Evolutionary conservation across 371 early-diverging fungal species (phyloP).

Genomic region (Dentiscutata heterogama): DNA sequence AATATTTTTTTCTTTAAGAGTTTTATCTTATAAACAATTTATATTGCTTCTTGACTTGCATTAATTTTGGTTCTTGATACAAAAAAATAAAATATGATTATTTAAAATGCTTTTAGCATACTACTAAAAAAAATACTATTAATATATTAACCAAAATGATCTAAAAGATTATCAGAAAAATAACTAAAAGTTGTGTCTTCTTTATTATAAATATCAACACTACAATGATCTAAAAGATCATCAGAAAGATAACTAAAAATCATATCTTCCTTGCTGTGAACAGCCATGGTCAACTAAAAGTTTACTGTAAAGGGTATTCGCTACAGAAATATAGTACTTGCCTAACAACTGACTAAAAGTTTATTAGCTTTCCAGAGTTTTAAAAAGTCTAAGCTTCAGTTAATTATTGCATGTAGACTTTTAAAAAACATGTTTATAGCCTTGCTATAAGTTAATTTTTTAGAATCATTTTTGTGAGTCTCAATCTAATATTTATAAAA

Average conservation of each 20-base stretch:
- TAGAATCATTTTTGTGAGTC: background rate
- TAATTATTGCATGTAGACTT: conserved; percentile 7
- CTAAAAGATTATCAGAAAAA: conserved; percentile 34
- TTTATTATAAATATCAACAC: background rate
- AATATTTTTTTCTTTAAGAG: conserved; percentile 22
- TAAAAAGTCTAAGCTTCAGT: background rate
- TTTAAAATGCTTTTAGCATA: background rate
- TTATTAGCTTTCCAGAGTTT: background rate
- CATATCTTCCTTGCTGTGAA: conserved; percentile 27
- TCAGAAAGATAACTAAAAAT: conserved; percentile 16
- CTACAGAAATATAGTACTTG: background rate
- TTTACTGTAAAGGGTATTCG: background rate
- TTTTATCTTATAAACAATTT: background rate
- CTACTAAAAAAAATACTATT: conserved; percentile 4
- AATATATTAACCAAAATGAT: conserved; percentile 10
- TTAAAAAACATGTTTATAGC: conserved; percentile 17
- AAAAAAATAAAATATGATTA: conserved; percentile 16
- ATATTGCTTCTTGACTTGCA: conserved; percentile 4
- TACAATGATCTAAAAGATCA: conserved; percentile 26
- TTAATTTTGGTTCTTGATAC: background rate
- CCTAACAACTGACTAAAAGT: background rate
- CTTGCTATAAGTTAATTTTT: conserved; percentile 29
- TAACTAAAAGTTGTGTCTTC: conserved; percentile 27
- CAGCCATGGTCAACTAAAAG: conserved; percentile 16
- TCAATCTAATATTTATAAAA: conserved; percentile 21